Base-by-base conservation (phyloP, 805 yeast genomes). In the Wickerhamomyces strasburgensis region DNA sequence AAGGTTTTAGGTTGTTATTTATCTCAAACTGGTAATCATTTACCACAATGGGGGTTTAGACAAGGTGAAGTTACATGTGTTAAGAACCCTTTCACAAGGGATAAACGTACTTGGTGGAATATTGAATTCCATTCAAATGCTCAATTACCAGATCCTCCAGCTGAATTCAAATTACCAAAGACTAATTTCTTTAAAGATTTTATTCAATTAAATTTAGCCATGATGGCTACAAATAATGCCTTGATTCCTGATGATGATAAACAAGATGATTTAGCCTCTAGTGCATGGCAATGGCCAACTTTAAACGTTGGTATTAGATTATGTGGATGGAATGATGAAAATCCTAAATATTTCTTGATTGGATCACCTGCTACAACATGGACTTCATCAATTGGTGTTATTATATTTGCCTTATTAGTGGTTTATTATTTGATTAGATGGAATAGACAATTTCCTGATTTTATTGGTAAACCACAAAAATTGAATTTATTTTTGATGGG, bases 41-140 rank as follows among this genome's bases (percentile, higher is more conserved):
- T 89, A 56, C 99, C 99, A 14, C 79, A 78, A 14, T 93, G 99
- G 99, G 99, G 98, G 15, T 93, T 90, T 74, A 77, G 87, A 58
- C 99, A 93, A 68, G 95, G 96, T 45, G 99, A 93, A 67, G 90
- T 93, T 46, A 81, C 80, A 2, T 93, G 99, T 65, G 61, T 68
- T 58, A 76, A 73, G 48, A 61, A 68, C 43, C 79, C 87, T 26
- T 83, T 79, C 60, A 65, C 56, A 31, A 78, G 84, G 60, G 95
- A 84, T 56, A 84, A 84, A 66, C 69, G 90, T 52, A 83, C 89
- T 14, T 84, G 93, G 90, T 84, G 93, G 93, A 84, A 83, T 59
- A 70, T 84, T 43, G 95, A 84, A 61, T 70, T 70, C 49, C 87
- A 84, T 58, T 62, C 61, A 42, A 84, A 84, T 58, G 67, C 62